phyloP scores from a whole-genome alignment of 1,139 yeast genomes.

The Candida tetrigidarum region DNA sequence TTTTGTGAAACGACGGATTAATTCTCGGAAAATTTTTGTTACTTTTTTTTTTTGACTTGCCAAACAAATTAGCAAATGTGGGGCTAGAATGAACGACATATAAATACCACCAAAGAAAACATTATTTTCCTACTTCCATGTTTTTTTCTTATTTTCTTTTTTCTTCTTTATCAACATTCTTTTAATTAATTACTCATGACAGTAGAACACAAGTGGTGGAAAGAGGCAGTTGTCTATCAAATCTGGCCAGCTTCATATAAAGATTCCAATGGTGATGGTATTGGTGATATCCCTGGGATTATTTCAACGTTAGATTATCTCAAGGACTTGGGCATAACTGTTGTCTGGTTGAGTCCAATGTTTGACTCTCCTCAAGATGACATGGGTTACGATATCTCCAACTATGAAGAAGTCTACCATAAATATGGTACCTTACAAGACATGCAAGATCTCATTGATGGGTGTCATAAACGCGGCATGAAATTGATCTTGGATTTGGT shows the following conservation, averaged over 20 bases:
- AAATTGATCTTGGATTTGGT: constrained; percentile 57
- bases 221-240: constrained; percentile 57
- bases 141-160: too few species aligned
- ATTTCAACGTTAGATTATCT: constrained; percentile 54
- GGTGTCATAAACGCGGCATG: constrained; percentile 52
- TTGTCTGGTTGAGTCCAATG: constrained; percentile 61
- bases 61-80: too few species aligned
- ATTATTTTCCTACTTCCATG: not conserved
- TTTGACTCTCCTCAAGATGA: constrained; percentile 63
- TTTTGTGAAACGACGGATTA: not conserved
- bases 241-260: constrained; percentile 63
- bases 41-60: too few species aligned
- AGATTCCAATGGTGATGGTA: constrained; percentile 60
- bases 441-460: constrained; percentile 50
- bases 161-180: too few species aligned
- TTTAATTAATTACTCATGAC: constrained; percentile 3
- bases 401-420: constrained; percentile 53
- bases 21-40: constrained; percentile 3
- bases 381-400: constrained; percentile 64
- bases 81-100: not conserved
- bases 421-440: constrained; percentile 57
- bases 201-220: constrained; percentile 48
- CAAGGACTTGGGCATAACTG: constrained; percentile 52
- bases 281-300: constrained; percentile 60
- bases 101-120: not conserved